A percentile compares a stretch with the other conserved stretches of the same genome.
phyloP scores from a whole-genome alignment of 441 rosid genomes.

The Pelargonium australe region DNA sequence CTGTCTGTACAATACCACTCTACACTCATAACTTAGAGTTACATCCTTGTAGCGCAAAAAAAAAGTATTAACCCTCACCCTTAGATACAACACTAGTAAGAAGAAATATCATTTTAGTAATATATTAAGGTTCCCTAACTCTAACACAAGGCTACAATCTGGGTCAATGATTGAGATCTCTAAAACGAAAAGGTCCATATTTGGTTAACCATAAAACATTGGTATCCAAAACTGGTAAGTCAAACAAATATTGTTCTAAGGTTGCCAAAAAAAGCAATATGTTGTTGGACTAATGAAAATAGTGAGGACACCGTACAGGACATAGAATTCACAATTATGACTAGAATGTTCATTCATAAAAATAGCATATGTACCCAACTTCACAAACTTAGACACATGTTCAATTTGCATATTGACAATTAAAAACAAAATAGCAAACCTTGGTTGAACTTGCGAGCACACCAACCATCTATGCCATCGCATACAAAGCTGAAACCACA shows the following conservation, averaged over 20 bases:
- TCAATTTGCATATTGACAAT: neutral
- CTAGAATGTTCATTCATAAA: too few species aligned
- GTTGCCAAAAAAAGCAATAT: neutral
- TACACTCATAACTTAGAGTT: neutral
- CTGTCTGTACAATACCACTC: neutral
- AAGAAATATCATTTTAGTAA: neutral
- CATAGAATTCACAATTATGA: neutral
- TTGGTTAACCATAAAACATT: neutral
- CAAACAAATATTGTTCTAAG: neutral
- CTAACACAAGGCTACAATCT: neutral
- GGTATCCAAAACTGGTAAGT: neutral
- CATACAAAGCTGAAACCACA: conserved; percentile 74
- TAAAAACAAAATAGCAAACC: conserved; percentile 31
- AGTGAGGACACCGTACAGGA: neutral
- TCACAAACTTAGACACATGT: neutral
- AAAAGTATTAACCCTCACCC: neutral
- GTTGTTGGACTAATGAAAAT: neutral
- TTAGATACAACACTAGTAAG: neutral
- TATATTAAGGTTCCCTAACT: neutral
- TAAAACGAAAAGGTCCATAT: neutral
- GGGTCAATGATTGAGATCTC: neutral
- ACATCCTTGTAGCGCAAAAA: neutral
- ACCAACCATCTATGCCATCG: conserved; percentile 97
- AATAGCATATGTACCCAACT: too few species aligned
- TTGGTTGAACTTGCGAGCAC: conserved; percentile 92